These are phyloP conservation scores for Monosporascus sp. DNA, from an alignment of 2,329 filamentous ascomycete genomes.

Conservation along the genomic window DNA sequence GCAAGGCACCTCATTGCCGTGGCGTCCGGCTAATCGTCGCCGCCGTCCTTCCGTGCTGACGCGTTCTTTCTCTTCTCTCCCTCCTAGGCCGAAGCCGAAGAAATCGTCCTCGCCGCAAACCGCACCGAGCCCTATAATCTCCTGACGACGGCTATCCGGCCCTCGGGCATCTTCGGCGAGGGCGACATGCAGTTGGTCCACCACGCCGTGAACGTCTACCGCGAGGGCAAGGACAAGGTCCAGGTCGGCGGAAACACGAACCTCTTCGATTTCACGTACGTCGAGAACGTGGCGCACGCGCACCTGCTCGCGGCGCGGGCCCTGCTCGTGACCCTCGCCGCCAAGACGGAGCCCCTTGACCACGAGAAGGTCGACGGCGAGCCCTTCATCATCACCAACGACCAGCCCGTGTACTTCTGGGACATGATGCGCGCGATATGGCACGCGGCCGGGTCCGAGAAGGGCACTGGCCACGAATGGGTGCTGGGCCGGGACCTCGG, in stretches of 20 bases:
- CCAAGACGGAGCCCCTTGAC: slow-evolving; percentile 57
- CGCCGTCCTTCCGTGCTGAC: not conserved
- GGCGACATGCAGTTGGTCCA: slow-evolving; percentile 74
- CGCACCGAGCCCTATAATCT: slow-evolving; percentile 51
- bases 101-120: slow-evolving; percentile 72
- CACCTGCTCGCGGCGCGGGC: slow-evolving; percentile 76
- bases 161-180: slow-evolving; percentile 86
- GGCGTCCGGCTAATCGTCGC: not conserved
- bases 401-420: slow-evolving; percentile 84
- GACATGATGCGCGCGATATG: slow-evolving; percentile 79
- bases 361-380: slow-evolving; percentile 76
- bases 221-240: slow-evolving; percentile 63
- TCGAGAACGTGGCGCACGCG: slow-evolving; percentile 63
- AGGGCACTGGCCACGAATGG: slow-evolving; percentile 51
- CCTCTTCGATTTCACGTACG: slow-evolving; percentile 61
- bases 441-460: slow-evolving; percentile 50
- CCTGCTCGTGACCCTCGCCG: slow-evolving; percentile 57
- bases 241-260: slow-evolving; percentile 70
- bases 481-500: slow-evolving; percentile 46
- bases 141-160: slow-evolving; percentile 75
- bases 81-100: slow-evolving; percentile 67
- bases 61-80: not conserved
- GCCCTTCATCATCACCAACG: slow-evolving; percentile 87
- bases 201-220: slow-evolving; percentile 67
- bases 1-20: too few species aligned